Percentiles rank a stretch among this genome's conserved stretches.
Evolutionary conservation across 768 basidiomycete species (phyloP).

Genomic region (Lactarius vividus): DNA sequence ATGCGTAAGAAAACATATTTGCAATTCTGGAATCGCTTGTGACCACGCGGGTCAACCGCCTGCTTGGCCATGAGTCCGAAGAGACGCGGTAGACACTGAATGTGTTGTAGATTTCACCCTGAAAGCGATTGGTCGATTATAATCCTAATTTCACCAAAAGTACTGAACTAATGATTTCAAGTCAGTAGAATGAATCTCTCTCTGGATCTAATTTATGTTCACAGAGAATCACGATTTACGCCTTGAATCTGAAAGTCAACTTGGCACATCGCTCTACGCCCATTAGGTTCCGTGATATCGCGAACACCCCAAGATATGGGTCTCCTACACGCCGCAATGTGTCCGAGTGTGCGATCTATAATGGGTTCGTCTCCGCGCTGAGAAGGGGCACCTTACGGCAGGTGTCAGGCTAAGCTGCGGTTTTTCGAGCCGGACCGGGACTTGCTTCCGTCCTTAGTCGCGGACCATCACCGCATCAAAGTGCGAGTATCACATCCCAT

Average conservation of each 20-base stretch:
- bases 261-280: background rate
- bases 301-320: background rate
- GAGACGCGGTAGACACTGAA: background rate
- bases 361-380: background rate
- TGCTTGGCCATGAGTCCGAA: background rate
- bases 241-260: background rate
- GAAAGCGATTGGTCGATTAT: too few relatives aligned
- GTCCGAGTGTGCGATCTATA: background rate
- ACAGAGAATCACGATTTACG: background rate
- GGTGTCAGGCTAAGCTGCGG: too few relatives aligned
- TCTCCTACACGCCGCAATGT: background rate
- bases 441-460: background rate
- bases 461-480: background rate
- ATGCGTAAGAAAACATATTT: background rate
- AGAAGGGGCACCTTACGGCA: too few relatives aligned
- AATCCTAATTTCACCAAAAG: too few relatives aligned
- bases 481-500: background rate
- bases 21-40: background rate
- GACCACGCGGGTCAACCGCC: background rate
- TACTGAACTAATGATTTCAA: too few relatives aligned
- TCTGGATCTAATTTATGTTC: too few relatives aligned
- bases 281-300: background rate
- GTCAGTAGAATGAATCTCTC: too few relatives aligned
- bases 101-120: too few relatives aligned
- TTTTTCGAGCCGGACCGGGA: constrained; percentile 14